Evolutionary conservation across 192 early-diverging fungal genomes (phyloP), one percentile per base, ranked within the genome.

Genomic region (Backusella tarrabulga): DNA sequence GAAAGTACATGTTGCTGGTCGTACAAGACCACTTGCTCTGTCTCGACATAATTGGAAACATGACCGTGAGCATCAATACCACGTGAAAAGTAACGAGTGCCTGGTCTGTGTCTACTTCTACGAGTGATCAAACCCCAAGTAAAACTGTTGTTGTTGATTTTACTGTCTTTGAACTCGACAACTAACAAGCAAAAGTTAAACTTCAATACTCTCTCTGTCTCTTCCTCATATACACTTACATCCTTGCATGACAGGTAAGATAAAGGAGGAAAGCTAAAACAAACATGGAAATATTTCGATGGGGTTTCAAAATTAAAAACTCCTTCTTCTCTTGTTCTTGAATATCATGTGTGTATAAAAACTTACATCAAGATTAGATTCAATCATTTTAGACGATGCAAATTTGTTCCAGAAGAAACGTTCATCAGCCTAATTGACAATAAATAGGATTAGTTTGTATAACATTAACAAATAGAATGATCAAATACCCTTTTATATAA

Each of bases 31-130:
- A 99, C 85, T 87, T 98, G 97, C 80, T 99, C 97, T 3, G 97
- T 99, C 85, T 99, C 98, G 9, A 96, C 95, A 83, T 90, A 98
- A 83, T 99, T 99, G 44, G 98, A 94, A 38, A 98, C 97, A 78
- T 97, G 92, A 34, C 97, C 98, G 3, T 93, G 74, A 54, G 88
- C 89, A 80, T 99, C 97, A 34, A 97, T 90, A 74, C 98, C 97
- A 67, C 98, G 92, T 38, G 93, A 92, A 80, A 98, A 93, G 81
- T 93, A 99, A 23, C 98, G 92, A 3, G 96, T 94, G 73, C 98
- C 97, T 69, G 88, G 89, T 38, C 94, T 90, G 80, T 91, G 90
- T 76, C 93, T 90, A 40, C 91, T 94, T 21, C 95, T 90, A 56
- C 97, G 93, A 34, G 95, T 90, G 12, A 99, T 87, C 9, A 99